Evolutionary conservation across 495 filamentous ascomycete genomes (phyloP).

Genomic region (Neurospora sp.): DNA sequence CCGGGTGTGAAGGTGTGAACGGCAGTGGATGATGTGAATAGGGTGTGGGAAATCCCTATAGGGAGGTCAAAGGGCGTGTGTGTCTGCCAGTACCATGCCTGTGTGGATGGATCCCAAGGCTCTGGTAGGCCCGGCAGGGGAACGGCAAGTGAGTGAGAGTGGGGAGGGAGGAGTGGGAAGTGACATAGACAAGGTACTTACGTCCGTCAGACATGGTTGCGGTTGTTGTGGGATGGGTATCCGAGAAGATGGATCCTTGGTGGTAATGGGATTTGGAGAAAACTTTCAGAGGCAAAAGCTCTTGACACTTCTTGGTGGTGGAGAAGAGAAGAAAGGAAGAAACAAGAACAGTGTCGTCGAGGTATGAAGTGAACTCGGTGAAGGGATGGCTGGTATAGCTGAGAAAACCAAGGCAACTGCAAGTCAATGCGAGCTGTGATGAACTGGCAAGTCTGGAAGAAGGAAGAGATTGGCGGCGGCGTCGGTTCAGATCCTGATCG

Average conservation of each 20-base stretch:
- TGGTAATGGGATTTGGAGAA: neutral
- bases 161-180: neutral
- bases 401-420: constrained; percentile 7
- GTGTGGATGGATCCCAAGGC: neutral
- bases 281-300: neutral
- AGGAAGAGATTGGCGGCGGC: constrained; percentile 18
- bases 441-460: constrained; percentile 15
- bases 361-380: neutral
- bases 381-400: neutral
- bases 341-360: neutral
- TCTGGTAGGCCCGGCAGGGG: neutral
- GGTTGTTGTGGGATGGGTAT: neutral
- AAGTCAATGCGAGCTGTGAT: constrained; percentile 11
- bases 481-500: neutral
- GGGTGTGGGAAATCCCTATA: neutral
- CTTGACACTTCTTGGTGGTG: neutral
- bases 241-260: neutral
- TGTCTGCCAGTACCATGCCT: neutral
- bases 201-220: constrained; percentile 24
- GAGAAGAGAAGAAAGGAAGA: neutral
- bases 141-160: neutral
- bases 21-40: neutral
- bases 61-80: neutral
- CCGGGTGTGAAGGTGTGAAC: neutral
- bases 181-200: constrained; percentile 9